Percentiles rank a stretch among this genome's conserved stretches.
Conservation (phyloP, 1,139 yeast species). For the Hanseniaspora uvarum region DNA sequence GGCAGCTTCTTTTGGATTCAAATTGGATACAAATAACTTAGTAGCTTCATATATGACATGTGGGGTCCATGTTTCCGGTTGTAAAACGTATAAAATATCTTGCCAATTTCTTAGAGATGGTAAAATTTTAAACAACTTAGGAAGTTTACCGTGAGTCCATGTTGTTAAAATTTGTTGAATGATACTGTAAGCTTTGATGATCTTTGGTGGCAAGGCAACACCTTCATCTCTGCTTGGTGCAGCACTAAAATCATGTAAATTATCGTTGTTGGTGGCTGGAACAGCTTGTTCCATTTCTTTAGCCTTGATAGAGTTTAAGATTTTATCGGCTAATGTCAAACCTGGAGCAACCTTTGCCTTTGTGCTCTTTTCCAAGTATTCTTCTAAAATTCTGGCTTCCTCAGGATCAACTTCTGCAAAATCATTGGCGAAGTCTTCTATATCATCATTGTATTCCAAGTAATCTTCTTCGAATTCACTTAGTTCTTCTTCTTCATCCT, state of each 20-base stretch:
- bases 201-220: constrained; percentile 87
- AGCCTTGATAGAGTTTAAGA: constrained; percentile 77
- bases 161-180: constrained; percentile 79
- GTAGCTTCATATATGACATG: constrained; percentile 94
- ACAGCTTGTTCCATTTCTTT: constrained; percentile 36
- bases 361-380: constrained; percentile 41
- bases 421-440: constrained; percentile 47
- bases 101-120: constrained; percentile 93
- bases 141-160: constrained; percentile 93
- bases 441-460: constrained; percentile 39
- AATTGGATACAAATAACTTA: constrained; percentile 79
- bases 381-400: constrained; percentile 41
- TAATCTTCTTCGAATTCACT: constrained; percentile 39
- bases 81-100: constrained; percentile 82
- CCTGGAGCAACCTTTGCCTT: constrained; percentile 15
- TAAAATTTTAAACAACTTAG: constrained; percentile 85
- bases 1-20: constrained; percentile 81
- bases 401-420: constrained; percentile 64
- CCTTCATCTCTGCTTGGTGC: constrained; percentile 30
- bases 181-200: constrained; percentile 83
- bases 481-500: constrained; percentile 35
- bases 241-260: constrained; percentile 16
- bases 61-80: constrained; percentile 93
- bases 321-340: constrained; percentile 77
- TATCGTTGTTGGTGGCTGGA: constrained; percentile 18